Evolutionary conservation across 306 rosid species (phyloP).

Genomic region (Rosa rugosa): DNA sequence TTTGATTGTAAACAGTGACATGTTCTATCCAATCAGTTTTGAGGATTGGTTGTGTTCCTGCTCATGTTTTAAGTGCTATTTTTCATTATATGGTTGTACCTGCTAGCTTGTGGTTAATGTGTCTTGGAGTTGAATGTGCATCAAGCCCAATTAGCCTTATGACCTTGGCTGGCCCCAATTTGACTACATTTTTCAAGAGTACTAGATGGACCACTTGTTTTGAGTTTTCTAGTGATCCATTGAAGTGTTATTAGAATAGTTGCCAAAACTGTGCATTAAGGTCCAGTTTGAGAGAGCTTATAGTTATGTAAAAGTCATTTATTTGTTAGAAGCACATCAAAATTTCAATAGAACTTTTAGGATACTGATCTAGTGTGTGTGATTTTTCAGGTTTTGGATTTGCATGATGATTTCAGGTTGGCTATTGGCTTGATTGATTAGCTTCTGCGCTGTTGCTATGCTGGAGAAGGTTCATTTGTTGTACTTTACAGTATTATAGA

Average conservation of each 20-base stretch:
- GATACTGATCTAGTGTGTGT: not conserved
- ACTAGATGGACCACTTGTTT: not conserved
- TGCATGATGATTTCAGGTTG: too few relatives aligned
- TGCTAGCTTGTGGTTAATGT: not conserved
- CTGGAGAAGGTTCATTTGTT: too few relatives aligned
- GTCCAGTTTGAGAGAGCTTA: not conserved
- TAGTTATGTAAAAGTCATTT: not conserved
- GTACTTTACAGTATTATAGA: too few relatives aligned
- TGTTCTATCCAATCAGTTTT: not conserved
- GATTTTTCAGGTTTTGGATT: too few relatives aligned
- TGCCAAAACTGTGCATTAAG: not conserved
- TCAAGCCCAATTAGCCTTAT: not conserved
- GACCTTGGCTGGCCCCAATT: not conserved
- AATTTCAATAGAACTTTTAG: not conserved
- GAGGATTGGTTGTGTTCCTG: constrained; percentile 15
- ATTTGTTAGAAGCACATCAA: not conserved
- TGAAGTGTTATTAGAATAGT: not conserved
- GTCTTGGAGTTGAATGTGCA: not conserved
- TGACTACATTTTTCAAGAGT: not conserved
- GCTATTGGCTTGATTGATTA: too few relatives aligned
- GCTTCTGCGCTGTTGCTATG: too few relatives aligned
- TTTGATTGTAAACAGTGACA: not conserved
- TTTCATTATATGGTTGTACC: not conserved
- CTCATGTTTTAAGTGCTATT: not conserved
- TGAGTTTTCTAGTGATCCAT: not conserved